phyloP scores from a whole-genome alignment of 169 alveolate species.

The Plasmodium reichenowi region DNA sequence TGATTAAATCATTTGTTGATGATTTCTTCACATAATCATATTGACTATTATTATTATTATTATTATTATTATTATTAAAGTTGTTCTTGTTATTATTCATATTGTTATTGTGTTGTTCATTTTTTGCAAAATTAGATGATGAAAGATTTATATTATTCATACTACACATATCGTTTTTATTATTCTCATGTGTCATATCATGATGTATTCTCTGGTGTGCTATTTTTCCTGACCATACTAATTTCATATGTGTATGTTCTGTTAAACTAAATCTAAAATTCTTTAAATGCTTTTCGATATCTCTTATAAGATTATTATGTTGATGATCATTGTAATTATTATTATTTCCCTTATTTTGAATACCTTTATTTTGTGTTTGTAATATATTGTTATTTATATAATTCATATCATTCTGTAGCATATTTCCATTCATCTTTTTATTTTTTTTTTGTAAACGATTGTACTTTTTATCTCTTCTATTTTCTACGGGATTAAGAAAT shows the following conservation, averaged over 20 bases:
- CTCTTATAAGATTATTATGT: conserved; percentile 6
- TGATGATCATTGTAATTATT: conserved; percentile 6
- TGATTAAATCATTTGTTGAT: conserved; percentile 18
- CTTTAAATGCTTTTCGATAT: conserved; percentile 35
- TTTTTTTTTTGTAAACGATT: too few species aligned
- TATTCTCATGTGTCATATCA: conserved; percentile 4
- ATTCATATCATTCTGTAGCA: too few species aligned
- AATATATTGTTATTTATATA: not conserved
- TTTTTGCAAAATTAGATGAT: too few species aligned
- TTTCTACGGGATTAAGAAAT: conserved; percentile 49
- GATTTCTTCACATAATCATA: conserved; percentile 8
- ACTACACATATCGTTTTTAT: too few species aligned
- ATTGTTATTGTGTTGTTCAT: not conserved
- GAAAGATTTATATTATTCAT: too few species aligned
- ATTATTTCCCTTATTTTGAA: not conserved
- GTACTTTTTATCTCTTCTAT: conserved; percentile 6
- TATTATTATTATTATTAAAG: not conserved
- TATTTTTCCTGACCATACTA: conserved; percentile 74
- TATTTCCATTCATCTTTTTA: too few species aligned
- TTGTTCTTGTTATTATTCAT: not conserved
- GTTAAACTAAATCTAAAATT: conserved; percentile 43
- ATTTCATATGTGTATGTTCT: conserved; percentile 71
- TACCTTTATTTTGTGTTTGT: conserved; percentile 10
- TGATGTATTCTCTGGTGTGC: conserved; percentile 50
- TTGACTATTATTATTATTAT: not conserved